Base-by-base conservation (phyloP, 1,284 basidiomycete genomes). In the Inonotus obliquus region DNA sequence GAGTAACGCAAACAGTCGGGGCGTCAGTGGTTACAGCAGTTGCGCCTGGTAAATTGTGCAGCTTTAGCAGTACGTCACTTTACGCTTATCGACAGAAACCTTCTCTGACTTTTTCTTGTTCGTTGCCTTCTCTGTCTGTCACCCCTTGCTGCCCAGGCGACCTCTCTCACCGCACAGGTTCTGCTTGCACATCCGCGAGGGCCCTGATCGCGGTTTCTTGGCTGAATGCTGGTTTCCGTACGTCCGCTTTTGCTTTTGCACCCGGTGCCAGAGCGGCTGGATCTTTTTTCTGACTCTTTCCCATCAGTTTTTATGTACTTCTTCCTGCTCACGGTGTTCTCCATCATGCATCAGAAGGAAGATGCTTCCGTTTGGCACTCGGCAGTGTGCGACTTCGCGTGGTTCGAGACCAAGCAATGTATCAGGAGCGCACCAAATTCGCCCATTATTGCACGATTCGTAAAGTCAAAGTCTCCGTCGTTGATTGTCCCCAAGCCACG, bases 151-250 rank as follows among this genome's bases (percentile, higher is more conserved):
- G 19, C 57, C 32, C 21, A 61, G 60, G 60, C 53, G 52, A 52
- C 32, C n/a, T 37, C 14, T 37, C 41, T 23, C 60, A 39, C 23
- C 13, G 27, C 35, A 38, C 60, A 11, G 54, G 54, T 13, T 41
- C 60, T 37, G 70, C 73, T 13, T 91, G 89, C 69, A 70, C 72
- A 9, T 88, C 89, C n/a, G 76, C 77, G 21, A 76, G 71, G 58
- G 75, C 86, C 27, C 73, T 90, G 38, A 71, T 84, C 65, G 85
- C 79, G 4, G 88, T 89, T 67, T 76, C 82, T 47, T 91, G 89
- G 89, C 74, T 81, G 38, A 80, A 76, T 67, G 76, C 82, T 38
- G 69, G 78, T 39, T 74, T 78, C 48, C 69, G 88, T 91, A 66
- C 68, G 87, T 77, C 37, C 29, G 32, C 41, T 37, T 51, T 25